Evolutionary conservation across 1,139 yeast genomes (phyloP), one percentile per base, ranked within the genome.

Genomic region (Williopsis jadinii): DNA sequence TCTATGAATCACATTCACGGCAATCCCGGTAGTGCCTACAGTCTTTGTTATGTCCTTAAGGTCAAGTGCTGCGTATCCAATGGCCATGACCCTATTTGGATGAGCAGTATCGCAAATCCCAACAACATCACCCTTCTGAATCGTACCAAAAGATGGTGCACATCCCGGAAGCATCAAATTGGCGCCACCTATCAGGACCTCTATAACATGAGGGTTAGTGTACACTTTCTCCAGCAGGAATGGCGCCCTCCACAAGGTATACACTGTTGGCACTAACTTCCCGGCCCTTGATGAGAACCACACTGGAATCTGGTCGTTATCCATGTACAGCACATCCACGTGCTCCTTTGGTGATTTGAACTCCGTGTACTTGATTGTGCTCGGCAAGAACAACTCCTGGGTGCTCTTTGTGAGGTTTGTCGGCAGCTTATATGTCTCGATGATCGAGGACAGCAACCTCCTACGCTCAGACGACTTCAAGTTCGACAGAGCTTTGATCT

Each of bases 151-250:
- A 0, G 95, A 95, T 0, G 87, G 84, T 8, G 84, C 68, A 3
- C 92, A 78, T 0, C 98, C 98, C 1, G 95, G 94, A 30, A 85
- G 68, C 97, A 92, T 90, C 53, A 92, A 68, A 58, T 90, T 83
- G 0, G 97, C 97, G 9, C 97, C 97, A 46, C 75, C 77, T 31
- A 70, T 66, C 28, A 88, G 62, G 13, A 68, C 66, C 42, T 75
- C 75, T 14, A 90, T 70, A 2, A 92, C 96, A 52, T 73, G 77
- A 11, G 77, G 76, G 57, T 86, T 92, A 0, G 97, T 90, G 42
- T 66, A 61, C 3, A 90, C 74, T 3, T 71, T 58, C 0, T 95
- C 95, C 27, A 86, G 53, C 9, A 87, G 45, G 46, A 64, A 73
- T 0, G 92, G 88, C 35, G 75, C 71, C 29, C 70, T 68, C 95